Conservation (phyloP, 805 yeast genomes). For the Schwanniomyces polymorphus region DNA sequence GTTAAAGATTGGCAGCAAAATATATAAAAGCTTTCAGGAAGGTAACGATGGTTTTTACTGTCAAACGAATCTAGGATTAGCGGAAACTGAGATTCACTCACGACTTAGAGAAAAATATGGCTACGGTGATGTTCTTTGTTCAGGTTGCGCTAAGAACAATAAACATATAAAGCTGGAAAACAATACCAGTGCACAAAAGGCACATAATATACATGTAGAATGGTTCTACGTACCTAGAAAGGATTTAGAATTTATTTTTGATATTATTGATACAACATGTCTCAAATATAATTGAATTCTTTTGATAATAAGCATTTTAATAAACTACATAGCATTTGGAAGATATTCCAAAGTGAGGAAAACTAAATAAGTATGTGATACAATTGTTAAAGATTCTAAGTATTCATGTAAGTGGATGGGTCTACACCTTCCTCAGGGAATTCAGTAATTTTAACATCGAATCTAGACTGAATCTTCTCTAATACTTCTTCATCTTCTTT, state of each 20-base stretch:
- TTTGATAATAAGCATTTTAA: conserved; percentile 1
- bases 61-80: conserved; percentile 22
- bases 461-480: conserved; percentile 92
- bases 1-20: not conserved
- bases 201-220: conserved; percentile 46
- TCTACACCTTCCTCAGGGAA: conserved; percentile 99
- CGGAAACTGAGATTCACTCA: conserved; percentile 46
- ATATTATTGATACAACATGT: conserved; percentile 29
- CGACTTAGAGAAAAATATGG: conserved; percentile 42
- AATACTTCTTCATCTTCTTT: conserved; percentile 88
- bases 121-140: conserved; percentile 48
- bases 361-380: not conserved
- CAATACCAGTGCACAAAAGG: not conserved
- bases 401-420: conserved; percentile 96
- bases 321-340: not conserved
- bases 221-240: conserved; percentile 57
- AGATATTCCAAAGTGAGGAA: not conserved
- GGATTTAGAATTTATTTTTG: conserved; percentile 31
- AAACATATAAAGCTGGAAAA: not conserved
- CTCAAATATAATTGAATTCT: conserved; percentile 2
- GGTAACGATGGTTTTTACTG: conserved; percentile 36
- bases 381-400: conserved; percentile 37
- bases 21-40: conserved; percentile 17
- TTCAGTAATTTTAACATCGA: conserved; percentile 91
- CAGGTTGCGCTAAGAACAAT: conserved; percentile 33